These are phyloP conservation scores for Poteriospumella lacustris DNA, from an alignment of 108 stramenopile genomes.

Conservation along the genomic window DNA sequence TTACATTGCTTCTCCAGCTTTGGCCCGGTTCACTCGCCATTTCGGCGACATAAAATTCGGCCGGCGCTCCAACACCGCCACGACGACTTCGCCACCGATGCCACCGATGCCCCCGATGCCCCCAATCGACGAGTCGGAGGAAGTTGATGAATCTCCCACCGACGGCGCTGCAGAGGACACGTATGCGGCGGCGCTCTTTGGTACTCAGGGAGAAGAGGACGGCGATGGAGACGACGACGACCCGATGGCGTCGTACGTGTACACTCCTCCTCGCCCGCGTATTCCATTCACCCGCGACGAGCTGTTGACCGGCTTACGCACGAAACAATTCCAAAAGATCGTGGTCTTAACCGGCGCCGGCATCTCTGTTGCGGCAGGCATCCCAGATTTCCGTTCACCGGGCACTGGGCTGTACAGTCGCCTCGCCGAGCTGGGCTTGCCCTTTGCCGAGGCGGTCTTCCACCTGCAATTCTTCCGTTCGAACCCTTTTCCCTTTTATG, in stretches of 20 bases:
- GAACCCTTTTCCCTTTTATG: constrained; percentile 43
- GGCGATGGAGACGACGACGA: neutral
- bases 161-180: no score
- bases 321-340: neutral
- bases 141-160: no score
- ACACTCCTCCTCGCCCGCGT: no score
- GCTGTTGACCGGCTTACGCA: neutral
- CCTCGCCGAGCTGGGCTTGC: constrained; percentile 76
- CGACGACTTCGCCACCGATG: no score
- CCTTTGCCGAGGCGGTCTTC: constrained; percentile 83
- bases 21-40: neutral
- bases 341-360: constrained; percentile 69
- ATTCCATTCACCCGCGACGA: neutral
- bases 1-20: neutral
- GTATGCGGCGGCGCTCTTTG: neutral
- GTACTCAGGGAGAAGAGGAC: neutral
- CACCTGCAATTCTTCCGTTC: constrained; percentile 68
- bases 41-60: neutral
- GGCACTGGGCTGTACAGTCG: constrained; percentile 85
- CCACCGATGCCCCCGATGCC: no score
- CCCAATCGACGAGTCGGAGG: no score
- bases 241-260: neutral
- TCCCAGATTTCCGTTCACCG: constrained; percentile 85
- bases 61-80: no score
- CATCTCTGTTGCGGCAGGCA: constrained; percentile 72